These are phyloP conservation scores for Candida albicans DNA, from an alignment of 1,139 yeast genomes.

Conservation along the genomic window DNA sequence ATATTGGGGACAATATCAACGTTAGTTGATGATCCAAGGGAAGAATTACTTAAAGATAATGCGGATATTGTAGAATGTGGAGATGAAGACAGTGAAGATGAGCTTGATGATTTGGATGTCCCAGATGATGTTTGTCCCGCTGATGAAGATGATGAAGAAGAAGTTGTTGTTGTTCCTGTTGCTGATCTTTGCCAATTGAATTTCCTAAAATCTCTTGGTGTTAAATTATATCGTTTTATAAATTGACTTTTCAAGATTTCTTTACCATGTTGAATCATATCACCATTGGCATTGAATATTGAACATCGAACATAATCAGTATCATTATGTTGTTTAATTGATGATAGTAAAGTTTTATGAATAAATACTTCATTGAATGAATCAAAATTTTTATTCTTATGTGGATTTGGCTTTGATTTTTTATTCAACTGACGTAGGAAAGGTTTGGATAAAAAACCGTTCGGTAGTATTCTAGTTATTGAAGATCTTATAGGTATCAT, in stretches of 20 bases:
- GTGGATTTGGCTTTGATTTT: background rate
- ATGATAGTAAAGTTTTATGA: slow-evolving; percentile 13
- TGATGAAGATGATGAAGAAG: slow-evolving; percentile 18
- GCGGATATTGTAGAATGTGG: slow-evolving; percentile 16
- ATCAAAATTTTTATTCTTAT: background rate
- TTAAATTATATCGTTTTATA: slow-evolving; percentile 36
- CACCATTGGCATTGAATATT: slow-evolving; percentile 36
- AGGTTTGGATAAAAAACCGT: no score
- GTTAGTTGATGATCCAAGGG: slow-evolving; percentile 15
- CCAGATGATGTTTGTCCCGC: slow-evolving; percentile 13
- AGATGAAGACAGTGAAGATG: slow-evolving; percentile 18
- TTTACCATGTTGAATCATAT: slow-evolving; percentile 40
- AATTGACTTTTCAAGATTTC: slow-evolving; percentile 38
- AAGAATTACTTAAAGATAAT: slow-evolving; percentile 14
- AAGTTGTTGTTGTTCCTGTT: slow-evolving; percentile 17
- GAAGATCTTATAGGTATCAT: no score
- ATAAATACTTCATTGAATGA: slow-evolving; percentile 15
- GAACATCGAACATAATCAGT: slow-evolving; percentile 59
- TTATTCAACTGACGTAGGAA: no score
- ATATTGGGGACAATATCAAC: slow-evolving; percentile 47
- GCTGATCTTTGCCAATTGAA: slow-evolving; percentile 15
- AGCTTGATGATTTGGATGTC: background rate
- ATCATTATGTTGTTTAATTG: slow-evolving; percentile 16
- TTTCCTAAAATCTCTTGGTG: slow-evolving; percentile 44
- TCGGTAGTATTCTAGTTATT: no score